Percentiles rank a stretch among this genome's conserved stretches.
Conservation (phyloP, 2,329 filamentous ascomycete genomes). For the Hypoxylon sp. region DNA sequence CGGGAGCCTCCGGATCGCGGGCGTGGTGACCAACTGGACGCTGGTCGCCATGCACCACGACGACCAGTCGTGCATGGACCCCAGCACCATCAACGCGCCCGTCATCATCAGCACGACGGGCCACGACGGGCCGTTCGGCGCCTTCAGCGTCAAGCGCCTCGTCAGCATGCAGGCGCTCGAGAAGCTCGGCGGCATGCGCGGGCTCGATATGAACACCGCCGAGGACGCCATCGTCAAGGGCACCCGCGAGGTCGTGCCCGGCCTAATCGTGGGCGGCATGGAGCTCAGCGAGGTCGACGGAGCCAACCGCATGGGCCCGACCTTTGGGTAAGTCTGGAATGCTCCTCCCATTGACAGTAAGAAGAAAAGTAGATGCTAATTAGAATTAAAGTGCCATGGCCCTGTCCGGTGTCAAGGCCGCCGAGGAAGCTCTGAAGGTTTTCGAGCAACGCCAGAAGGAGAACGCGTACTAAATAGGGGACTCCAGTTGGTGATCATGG, state of each 20-base stretch:
- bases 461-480: constrained; percentile 67
- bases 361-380: constrained; percentile 29
- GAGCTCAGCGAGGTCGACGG: constrained; percentile 91
- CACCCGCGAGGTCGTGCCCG: constrained; percentile 87
- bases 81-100: constrained; percentile 95
- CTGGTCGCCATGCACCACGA: constrained; percentile 88
- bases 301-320: constrained; percentile 84
- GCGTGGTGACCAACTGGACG: constrained; percentile 97
- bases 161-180: constrained; percentile 88
- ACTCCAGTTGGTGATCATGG: neutral
- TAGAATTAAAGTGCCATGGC: constrained; percentile 77
- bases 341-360: too few species aligned
- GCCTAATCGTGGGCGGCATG: constrained; percentile 94
- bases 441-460: constrained; percentile 83
- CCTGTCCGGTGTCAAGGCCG: constrained; percentile 87
- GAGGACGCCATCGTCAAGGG: constrained; percentile 95
- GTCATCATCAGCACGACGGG: constrained; percentile 90
- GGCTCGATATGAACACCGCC: constrained; percentile 89
- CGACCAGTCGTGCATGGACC: constrained; percentile 95
- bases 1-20: constrained; percentile 76
- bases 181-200: constrained; percentile 90
- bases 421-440: constrained; percentile 83
- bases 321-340: constrained; percentile 45
- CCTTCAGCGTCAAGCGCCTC: constrained; percentile 90
- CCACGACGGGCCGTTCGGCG: constrained; percentile 90